Base-by-base conservation (phyloP, 306 rosid genomes). In the Vicia villosa region DNA sequence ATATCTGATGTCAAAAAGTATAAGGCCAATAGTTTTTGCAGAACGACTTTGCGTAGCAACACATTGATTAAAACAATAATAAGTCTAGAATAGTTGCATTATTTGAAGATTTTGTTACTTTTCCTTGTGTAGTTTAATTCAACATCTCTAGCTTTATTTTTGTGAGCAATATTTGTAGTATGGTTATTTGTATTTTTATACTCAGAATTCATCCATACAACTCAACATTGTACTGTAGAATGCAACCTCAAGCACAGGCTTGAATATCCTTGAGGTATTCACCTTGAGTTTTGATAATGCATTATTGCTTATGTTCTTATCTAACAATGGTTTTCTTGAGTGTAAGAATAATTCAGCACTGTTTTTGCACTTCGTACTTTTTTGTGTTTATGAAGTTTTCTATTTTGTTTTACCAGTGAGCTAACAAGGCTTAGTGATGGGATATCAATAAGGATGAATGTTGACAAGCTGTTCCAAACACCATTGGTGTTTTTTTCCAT, bases 241-340 rank as follows among this genome's bases (percentile, higher is more conserved):
- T 37, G 45, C 24, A 51, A 73, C 20, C 59, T 50, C 57, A 9
- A 36, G 49, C 15, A 61, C 22, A 45, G 9, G 26, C 13, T 54
- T 56, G 34, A 1, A 38, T 10, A 46, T 49, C 59, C 8, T 67
- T 34, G 9, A 67, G 38, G 50, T 17, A 54, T 41, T 41, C 47
- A 55, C 14, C 47, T 16, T 22, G 37, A 51, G 63, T 64, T 72
- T 74, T 63, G 66, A 54, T 28, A 42, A 40, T 54, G 49, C 55
- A 73, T 21, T 60, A 24, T 22, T 66, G 42, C 70, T 62, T 62
- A 11, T 20, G 16, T 37, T 60, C 26, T 60, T 60, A n/a, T 10
- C 15, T 60, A 16, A 8, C 45, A 16, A 38, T 16, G 46, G 15
- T 5, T 60, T 60, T 37, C 47, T 5, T 60, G 66, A 60, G 36